phyloP scores from a whole-genome alignment of 805 yeast genomes.

The Barnettozyma salicaria region DNA sequence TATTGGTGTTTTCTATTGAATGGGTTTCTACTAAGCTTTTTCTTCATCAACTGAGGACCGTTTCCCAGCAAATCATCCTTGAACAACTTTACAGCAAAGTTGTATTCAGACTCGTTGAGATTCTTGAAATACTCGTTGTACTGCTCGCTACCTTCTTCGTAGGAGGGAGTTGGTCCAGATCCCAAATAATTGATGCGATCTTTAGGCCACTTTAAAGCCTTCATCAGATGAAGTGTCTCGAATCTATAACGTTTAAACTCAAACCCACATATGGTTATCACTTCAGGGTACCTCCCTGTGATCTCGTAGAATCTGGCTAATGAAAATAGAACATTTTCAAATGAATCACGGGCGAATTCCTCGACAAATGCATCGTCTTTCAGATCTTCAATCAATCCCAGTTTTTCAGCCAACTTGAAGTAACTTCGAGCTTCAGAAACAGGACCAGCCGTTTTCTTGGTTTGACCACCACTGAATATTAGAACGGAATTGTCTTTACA shows the following conservation, averaged over 20 bases:
- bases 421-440: constrained; percentile 61
- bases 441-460: constrained; percentile 49
- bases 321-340: constrained; percentile 67
- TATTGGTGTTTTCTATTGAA: constrained; percentile 40
- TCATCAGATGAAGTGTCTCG: constrained; percentile 41
- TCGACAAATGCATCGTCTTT: constrained; percentile 41
- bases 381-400: constrained; percentile 18
- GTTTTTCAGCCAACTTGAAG: constrained; percentile 35
- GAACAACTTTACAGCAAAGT: constrained; percentile 50
- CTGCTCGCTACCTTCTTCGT: constrained; percentile 21
- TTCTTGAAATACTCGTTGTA: constrained; percentile 39
- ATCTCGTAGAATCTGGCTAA: constrained; percentile 46
- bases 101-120: constrained; percentile 42
- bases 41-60: constrained; percentile 36
- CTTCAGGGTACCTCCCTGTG: constrained; percentile 41
- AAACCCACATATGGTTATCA: constrained; percentile 60
- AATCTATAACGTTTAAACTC: constrained; percentile 67
- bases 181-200: constrained; percentile 45
- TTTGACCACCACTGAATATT: constrained; percentile 62
- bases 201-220: constrained; percentile 40
- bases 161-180: constrained; percentile 46
- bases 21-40: constrained; percentile 54
- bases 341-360: constrained; percentile 73
- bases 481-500: constrained; percentile 31
- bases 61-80: constrained; percentile 53